Percentiles rank a stretch among this genome's conserved stretches.
phyloP scores from a whole-genome alignment of 2,329 filamentous ascomycete genomes.

The Pestalotiopsis sp. region DNA sequence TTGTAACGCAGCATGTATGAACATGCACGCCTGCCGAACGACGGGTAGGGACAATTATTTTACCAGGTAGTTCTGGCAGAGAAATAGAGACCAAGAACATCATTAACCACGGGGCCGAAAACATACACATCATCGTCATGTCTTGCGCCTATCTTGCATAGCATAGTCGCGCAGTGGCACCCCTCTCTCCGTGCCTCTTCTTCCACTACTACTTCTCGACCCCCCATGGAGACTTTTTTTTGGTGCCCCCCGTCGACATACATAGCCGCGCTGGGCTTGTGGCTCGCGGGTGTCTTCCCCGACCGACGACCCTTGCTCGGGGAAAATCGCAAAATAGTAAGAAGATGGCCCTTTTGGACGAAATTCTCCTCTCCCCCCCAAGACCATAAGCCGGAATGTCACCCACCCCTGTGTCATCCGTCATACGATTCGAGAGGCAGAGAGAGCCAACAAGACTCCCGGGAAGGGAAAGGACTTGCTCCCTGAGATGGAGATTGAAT shows the following conservation, averaged over 20 bases:
- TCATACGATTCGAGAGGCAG: background rate
- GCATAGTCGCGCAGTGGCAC: background rate
- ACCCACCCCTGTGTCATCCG: background rate
- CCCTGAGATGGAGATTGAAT: background rate
- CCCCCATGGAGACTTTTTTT: background rate
- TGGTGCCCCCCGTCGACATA: background rate
- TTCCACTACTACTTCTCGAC: background rate
- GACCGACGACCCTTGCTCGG: slow-evolving; percentile 1
- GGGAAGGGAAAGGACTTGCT: too few relatives aligned
- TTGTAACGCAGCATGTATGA: too few relatives aligned
- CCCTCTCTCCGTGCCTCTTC: background rate
- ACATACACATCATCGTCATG: background rate
- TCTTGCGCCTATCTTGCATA: slow-evolving; percentile 11
- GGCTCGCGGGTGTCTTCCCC: slow-evolving; percentile 4
- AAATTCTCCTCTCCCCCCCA: background rate
- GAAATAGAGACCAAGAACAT: too few relatives aligned
- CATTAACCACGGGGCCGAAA: background rate
- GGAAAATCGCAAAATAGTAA: background rate
- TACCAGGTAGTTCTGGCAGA: background rate
- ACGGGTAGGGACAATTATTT: background rate
- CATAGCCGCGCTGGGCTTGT: slow-evolving; percentile 8
- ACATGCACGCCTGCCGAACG: background rate
- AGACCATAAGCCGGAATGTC: slow-evolving; percentile 2
- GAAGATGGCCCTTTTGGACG: background rate
- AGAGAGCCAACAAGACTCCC: too few relatives aligned